phyloP scores from a whole-genome alignment of 2,329 filamentous ascomycete species.

The Fusarium buharicum region DNA sequence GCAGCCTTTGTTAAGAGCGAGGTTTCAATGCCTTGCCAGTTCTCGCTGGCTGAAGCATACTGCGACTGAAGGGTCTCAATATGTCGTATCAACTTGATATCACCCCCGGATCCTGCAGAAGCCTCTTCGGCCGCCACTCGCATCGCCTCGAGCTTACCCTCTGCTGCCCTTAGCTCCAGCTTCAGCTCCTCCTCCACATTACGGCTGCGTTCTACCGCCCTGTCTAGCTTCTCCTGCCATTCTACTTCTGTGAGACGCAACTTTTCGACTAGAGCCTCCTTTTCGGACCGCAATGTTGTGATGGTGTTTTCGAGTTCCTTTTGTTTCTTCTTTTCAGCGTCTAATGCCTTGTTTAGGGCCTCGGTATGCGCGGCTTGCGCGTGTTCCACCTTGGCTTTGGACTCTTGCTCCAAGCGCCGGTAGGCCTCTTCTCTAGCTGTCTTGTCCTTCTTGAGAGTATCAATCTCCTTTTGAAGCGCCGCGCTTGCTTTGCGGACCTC shows the following conservation, averaged over 20 bases:
- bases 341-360: slow-evolving; percentile 73
- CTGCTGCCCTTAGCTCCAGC: slow-evolving; percentile 79
- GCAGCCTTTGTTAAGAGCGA: slow-evolving; percentile 81
- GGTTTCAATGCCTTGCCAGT: slow-evolving; percentile 96
- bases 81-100: slow-evolving; percentile 90
- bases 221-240: slow-evolving; percentile 76
- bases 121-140: slow-evolving; percentile 88
- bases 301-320: slow-evolving; percentile 67
- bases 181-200: slow-evolving; percentile 80
- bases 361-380: slow-evolving; percentile 73
- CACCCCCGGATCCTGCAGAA: slow-evolving; percentile 81
- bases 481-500: slow-evolving; percentile 65
- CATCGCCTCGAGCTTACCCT: slow-evolving; percentile 90
- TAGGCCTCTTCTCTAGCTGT: slow-evolving; percentile 72
- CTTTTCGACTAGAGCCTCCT: slow-evolving; percentile 77
- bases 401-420: slow-evolving; percentile 73
- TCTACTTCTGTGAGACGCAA: slow-evolving; percentile 75
- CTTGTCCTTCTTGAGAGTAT: slow-evolving; percentile 60
- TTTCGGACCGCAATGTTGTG: slow-evolving; percentile 79
- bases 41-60: slow-evolving; percentile 92
- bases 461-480: slow-evolving; percentile 54
- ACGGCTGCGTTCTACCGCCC: slow-evolving; percentile 75
- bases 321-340: slow-evolving; percentile 69
- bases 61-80: slow-evolving; percentile 96
- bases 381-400: slow-evolving; percentile 73